Percentiles rank a stretch among this genome's conserved stretches.
Conservation (phyloP, 2,329 filamentous ascomycete genomes). For the Bipolaris victoriae region DNA sequence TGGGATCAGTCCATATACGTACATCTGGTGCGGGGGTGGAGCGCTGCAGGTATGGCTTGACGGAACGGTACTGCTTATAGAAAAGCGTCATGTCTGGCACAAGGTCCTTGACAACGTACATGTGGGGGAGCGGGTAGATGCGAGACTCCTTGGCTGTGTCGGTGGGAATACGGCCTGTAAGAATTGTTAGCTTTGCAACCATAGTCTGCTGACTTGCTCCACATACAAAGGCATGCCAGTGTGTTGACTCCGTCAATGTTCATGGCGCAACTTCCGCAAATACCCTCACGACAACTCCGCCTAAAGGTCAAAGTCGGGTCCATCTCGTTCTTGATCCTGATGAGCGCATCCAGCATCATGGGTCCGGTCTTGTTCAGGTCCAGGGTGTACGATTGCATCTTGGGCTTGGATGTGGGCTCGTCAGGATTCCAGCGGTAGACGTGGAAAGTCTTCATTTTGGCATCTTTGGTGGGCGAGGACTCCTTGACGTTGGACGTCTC, state of each 20-base stretch:
- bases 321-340: conserved; percentile 98
- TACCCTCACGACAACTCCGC: conserved; percentile 94
- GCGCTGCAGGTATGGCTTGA: conserved; percentile 97
- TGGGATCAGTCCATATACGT: conserved; percentile 50
- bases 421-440: conserved; percentile 99
- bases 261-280: conserved; percentile 98
- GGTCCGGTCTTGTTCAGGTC: conserved; percentile 99
- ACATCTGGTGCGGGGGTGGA: conserved; percentile 84
- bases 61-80: conserved; percentile 99
- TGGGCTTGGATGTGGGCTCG: conserved; percentile 86
- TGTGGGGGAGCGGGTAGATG: conserved; percentile 97
- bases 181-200: conserved; percentile 16
- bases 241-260: conserved; percentile 99
- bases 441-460: conserved; percentile 90
- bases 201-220: not conserved
- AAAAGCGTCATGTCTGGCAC: conserved; percentile 97
- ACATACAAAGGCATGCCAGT: conserved; percentile 93
- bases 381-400: conserved; percentile 92
- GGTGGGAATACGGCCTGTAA: conserved; percentile 85
- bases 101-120: conserved; percentile 98
- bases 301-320: conserved; percentile 97
- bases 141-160: conserved; percentile 82
- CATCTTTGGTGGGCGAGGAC: conserved; percentile 61
- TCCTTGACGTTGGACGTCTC: conserved; percentile 68
- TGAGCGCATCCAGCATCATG: conserved; percentile 96